These are phyloP conservation scores for Paraphaeosphaeria sporulosa DNA, from an alignment of 2,329 filamentous ascomycete genomes.

Conservation along the genomic window DNA sequence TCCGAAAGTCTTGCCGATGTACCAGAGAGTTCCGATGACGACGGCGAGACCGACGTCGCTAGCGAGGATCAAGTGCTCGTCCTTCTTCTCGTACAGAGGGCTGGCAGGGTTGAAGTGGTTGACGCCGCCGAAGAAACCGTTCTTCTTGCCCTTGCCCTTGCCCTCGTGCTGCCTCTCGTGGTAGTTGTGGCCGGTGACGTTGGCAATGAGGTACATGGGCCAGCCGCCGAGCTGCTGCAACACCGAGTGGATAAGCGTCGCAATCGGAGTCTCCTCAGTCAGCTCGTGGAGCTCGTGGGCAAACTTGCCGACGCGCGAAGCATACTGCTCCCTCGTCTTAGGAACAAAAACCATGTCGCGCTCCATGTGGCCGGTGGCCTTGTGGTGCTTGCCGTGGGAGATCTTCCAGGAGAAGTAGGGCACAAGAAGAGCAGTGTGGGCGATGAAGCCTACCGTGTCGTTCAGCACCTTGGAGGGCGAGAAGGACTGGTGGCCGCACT, in stretches of 20 bases:
- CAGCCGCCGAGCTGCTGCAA: conserved; percentile 90
- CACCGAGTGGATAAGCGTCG: conserved; percentile 76
- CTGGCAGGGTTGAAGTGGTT: conserved; percentile 94
- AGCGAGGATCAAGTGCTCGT: conserved; percentile 84
- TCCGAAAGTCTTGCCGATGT: conserved; percentile 79
- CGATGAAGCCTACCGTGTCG: conserved; percentile 89
- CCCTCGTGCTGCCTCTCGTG: conserved; percentile 92
- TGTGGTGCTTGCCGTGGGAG: conserved; percentile 99
- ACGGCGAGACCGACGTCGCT: conserved; percentile 81
- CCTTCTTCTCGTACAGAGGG: conserved; percentile 90
- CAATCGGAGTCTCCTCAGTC: conserved; percentile 91
- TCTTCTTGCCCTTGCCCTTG: conserved; percentile 89
- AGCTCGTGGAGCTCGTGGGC: conserved; percentile 86
- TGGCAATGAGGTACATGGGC: conserved; percentile 89
- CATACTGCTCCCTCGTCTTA: conserved; percentile 83
- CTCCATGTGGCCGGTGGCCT: conserved; percentile 95
- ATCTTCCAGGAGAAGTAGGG: conserved; percentile 99
- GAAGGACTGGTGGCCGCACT: conserved; percentile 97
- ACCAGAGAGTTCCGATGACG: conserved; percentile 67
- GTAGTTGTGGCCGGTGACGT: conserved; percentile 95
- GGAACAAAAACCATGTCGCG: conserved; percentile 99
- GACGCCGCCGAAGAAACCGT: conserved; percentile 80
- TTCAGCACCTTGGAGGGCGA: conserved; percentile 91
- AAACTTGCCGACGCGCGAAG: conserved; percentile 74
- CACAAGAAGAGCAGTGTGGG: conserved; percentile 87